Evolutionary conservation across 139 green algal species (phyloP).

Genomic region (Astrephomene gubernaculifera): DNA sequence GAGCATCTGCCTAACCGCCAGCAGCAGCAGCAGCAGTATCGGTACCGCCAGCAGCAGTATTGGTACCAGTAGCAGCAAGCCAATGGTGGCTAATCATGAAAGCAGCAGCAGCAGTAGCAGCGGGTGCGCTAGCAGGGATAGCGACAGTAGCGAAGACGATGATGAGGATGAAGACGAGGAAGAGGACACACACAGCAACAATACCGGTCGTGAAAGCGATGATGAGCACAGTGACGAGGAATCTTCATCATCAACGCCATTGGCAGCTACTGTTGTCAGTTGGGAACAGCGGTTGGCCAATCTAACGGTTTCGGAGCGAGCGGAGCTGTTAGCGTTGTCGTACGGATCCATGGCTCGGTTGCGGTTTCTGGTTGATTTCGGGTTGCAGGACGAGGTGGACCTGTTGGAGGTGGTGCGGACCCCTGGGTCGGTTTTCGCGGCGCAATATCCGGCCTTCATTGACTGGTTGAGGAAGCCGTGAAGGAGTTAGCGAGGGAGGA

Average conservation of each 20-base stretch:
- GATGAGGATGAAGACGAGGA: no score
- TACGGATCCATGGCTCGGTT: constrained; percentile 4
- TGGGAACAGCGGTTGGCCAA: neutral
- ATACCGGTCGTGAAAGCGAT: no score
- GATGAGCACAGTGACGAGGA: no score
- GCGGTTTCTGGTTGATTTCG: constrained; percentile 9
- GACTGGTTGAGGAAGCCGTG: neutral
- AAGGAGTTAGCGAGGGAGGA: neutral
- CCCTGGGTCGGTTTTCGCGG: neutral
- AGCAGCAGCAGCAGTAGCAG: no score
- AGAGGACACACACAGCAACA: no score
- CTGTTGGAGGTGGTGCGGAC: neutral
- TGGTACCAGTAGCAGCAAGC: no score
- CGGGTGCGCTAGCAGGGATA: no score
- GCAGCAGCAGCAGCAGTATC: no score
- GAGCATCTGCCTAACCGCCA: no score
- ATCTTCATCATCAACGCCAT: neutral
- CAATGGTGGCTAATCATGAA: no score
- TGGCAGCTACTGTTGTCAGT: neutral
- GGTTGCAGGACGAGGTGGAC: constrained; percentile 1
- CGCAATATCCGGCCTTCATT: neutral
- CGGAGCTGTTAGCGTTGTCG: constrained; percentile 1
- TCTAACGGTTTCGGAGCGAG: neutral
- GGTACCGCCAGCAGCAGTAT: no score
- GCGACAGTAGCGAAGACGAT: no score